Base-by-base conservation (phyloP, 331 rosid species). In the Erythrophleum ivorense region DNA sequence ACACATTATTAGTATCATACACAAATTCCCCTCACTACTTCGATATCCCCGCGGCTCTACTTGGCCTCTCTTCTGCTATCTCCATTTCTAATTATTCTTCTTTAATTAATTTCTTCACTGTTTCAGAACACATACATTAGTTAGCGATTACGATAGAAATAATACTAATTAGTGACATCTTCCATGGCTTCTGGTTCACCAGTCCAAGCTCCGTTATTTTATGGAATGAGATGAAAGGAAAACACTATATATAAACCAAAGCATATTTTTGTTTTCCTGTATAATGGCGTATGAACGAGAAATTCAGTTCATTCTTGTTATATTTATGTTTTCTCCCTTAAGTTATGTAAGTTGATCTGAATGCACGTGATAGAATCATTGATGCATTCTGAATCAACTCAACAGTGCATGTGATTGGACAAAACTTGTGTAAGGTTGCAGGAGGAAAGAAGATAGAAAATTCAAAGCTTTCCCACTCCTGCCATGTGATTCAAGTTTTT, bases 401-500 rank as follows among this genome's bases (percentile, higher is more conserved):
- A 55, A 24, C 75, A 48, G 33, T 21, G 41, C 77, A 73, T 73
- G 77, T 73, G 77, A 71, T 1, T 24, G 76, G 40, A 7, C 59
- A 49, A 24, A 29, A 46, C 24, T 71, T 71, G 38, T 48, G 31
- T 29, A 18, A 31, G 12, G 29, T 10, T 21, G 57, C 52, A 33
- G 16, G 14, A 31, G 24, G 29, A 19, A 45, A 9, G 15, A 45
- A n/a, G 9, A 9, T 2, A 16, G 53, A 72, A 55, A 54, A 53
- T 33, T 73, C 16, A 34, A 54, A 76, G 48, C 58, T 43, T 19
- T 31, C 15, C 45, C 31, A 43, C 71, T 3, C 7, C 53, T 3
- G n/a, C 52, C 79, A 76, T 76, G 71, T 76, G 71, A 76, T 6
- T 57, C 54, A 9, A 36, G 34, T 46, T 43, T 69, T 45, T 69